A percentile compares a stretch with the other conserved stretches of the same genome.
Conservation (phyloP, 2,329 filamentous ascomycete genomes). For the Trichoderma sp. region DNA sequence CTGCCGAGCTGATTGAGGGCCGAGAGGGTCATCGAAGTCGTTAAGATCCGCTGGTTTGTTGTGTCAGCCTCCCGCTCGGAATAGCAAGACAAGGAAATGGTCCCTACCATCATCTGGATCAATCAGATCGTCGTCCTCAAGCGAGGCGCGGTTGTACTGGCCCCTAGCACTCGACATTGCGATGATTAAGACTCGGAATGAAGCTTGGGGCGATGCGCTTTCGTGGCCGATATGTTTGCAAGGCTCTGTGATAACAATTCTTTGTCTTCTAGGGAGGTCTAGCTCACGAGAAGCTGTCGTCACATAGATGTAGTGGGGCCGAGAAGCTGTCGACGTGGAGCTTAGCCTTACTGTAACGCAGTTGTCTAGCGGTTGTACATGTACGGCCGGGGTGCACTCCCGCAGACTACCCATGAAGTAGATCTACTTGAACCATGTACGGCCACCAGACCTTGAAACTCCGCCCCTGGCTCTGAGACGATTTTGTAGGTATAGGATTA, state of each 20-base stretch:
- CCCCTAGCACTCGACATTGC: conserved; percentile 50
- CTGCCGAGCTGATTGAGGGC: conserved; percentile 65
- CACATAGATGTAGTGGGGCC: conserved; percentile 1
- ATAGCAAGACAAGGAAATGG: neutral
- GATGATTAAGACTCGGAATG: neutral
- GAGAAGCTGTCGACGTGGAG: conserved; percentile 16
- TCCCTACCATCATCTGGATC: conserved; percentile 71
- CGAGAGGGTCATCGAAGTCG: conserved; percentile 86
- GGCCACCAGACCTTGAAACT: neutral
- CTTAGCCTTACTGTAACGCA: neutral
- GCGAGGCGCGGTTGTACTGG: conserved; percentile 59
- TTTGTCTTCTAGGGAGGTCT: neutral
- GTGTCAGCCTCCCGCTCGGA: neutral
- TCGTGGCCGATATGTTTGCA: neutral
- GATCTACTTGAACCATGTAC: neutral
- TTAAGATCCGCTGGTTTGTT: conserved; percentile 71
- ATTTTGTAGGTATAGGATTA: too few relatives aligned
- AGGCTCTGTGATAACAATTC: neutral
- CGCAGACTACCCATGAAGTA: neutral
- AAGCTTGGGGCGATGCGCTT: neutral
- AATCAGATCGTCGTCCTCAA: conserved; percentile 69
- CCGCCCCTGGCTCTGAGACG: neutral
- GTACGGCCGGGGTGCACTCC: neutral
- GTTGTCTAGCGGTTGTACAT: neutral
- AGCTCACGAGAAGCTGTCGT: neutral